Evolutionary conservation across 2,329 filamentous ascomycete species (phyloP).

Genomic region (Botrytis hyacinthi): DNA sequence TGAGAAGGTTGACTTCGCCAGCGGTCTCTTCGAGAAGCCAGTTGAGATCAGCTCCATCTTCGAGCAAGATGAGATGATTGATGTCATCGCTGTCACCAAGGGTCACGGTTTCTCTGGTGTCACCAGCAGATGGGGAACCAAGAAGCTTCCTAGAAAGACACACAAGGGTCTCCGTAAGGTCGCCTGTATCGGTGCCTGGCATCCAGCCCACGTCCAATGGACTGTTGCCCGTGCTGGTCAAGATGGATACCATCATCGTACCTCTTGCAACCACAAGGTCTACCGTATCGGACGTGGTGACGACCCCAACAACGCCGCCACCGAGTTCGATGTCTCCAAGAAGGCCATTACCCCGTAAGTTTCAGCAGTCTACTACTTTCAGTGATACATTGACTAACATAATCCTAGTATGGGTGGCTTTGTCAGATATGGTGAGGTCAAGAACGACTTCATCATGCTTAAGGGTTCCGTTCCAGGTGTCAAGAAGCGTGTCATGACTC

Average conservation of each 20-base stretch:
- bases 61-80: slow-evolving; percentile 99
- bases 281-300: slow-evolving; percentile 96
- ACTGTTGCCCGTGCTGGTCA: slow-evolving; percentile 99
- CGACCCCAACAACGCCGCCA: slow-evolving; percentile 89
- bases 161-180: slow-evolving; percentile 99
- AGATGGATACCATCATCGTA: slow-evolving; percentile 99
- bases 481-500: slow-evolving; percentile 99
- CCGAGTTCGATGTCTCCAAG: slow-evolving; percentile 95
- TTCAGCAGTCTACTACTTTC: slow-evolving; percentile 1
- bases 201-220: slow-evolving; percentile 99
- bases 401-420: slow-evolving; percentile 85
- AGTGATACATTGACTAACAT: slow-evolving; percentile 37
- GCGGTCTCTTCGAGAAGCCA: slow-evolving; percentile 98
- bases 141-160: slow-evolving; percentile 99
- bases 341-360: slow-evolving; percentile 99
- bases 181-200: slow-evolving; percentile 99
- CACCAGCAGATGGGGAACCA: slow-evolving; percentile 97
- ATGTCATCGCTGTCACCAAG: slow-evolving; percentile 99
- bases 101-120: slow-evolving; percentile 99
- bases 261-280: slow-evolving; percentile 99
- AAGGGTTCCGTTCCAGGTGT: slow-evolving; percentile 97
- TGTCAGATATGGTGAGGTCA: slow-evolving; percentile 98
- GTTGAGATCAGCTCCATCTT: slow-evolving; percentile 91
- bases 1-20: slow-evolving; percentile 96
- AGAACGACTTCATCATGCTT: slow-evolving; percentile 97